Conservation (phyloP, 768 basidiomycete species). For the Termitomyces titanicus region DNA sequence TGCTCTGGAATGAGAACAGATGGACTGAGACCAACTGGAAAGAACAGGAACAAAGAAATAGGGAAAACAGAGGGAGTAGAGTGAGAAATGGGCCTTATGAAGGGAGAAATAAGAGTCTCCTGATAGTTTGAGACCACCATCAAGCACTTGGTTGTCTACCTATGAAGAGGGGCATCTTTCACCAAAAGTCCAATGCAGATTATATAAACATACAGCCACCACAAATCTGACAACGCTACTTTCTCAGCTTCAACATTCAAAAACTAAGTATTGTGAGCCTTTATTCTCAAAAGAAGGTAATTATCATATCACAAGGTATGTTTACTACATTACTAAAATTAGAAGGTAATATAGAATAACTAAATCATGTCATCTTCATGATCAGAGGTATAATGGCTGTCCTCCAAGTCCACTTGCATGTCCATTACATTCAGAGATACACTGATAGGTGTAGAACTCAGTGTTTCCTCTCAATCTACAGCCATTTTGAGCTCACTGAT, state of each 20-base stretch:
- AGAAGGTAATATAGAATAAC: background rate
- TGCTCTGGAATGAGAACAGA: too few relatives aligned
- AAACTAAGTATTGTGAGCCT: background rate
- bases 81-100: too few relatives aligned
- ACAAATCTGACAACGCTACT: background rate
- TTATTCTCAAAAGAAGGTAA: background rate
- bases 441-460: background rate
- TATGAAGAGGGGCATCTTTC: too few relatives aligned
- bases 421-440: background rate
- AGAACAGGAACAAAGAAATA: too few relatives aligned
- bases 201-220: background rate
- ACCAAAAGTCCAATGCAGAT: too few relatives aligned
- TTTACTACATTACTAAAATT: background rate
- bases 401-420: background rate
- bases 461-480: background rate
- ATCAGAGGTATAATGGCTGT: too few relatives aligned
- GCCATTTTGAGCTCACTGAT: background rate
- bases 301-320: background rate
- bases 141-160: too few relatives aligned
- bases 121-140: too few relatives aligned
- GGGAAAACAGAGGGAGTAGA: too few relatives aligned
- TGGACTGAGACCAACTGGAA: too few relatives aligned
- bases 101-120: too few relatives aligned
- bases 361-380: background rate
- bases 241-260: background rate